Evolutionary conservation across 352 stramenopile species (phyloP), one percentile per base, ranked within the genome.

Genomic region (Phytophthora foliorum): DNA sequence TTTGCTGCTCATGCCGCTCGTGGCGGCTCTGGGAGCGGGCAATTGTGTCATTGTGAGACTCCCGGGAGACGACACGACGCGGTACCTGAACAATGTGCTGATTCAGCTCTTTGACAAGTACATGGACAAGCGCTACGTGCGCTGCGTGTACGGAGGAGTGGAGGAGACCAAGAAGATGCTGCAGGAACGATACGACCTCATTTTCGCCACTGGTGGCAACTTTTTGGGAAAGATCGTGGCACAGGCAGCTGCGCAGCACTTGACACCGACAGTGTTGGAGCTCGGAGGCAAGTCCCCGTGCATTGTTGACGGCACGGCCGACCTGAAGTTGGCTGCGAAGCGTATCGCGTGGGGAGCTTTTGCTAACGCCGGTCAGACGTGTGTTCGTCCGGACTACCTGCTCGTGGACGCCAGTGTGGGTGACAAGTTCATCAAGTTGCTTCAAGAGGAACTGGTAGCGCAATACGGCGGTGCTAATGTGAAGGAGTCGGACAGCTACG

Each of bases 251-350:
- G 96, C 97, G 13, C 90, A 98, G 72, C 22, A 78, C 46, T 68
- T 99, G n/a, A 99, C 97, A 10, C 98, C 98, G 2, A 90, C 86
- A 16, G 77, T 98, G n/a, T 73, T 99, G 22, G 98, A 99, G 69
- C 74, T 99, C 1, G 97, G 97, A 58, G 98, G 98, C 46, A 48
- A 98, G 79, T 90, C 79, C 11, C 95, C 95, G 1, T 81, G 77
- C n/a, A 93, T 98, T 50, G 75, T 98, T 27, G 91, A 97, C 52
- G 61, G 60, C 17, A 83, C 80, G 24, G 67, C 77, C 1, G 75
- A 92, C 34, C 25, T 91, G 10, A 65, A 72, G 13, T 36, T 95
- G 3, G 66, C 93, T n/a, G 89, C 88, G 1, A 77, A 90, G 45
- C 84, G 97, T 16, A 84, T 99, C 34, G 74, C 90, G 1, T 98